Base-by-base conservation (phyloP, 148 eudicot species). In the Camellia granthamiana region DNA sequence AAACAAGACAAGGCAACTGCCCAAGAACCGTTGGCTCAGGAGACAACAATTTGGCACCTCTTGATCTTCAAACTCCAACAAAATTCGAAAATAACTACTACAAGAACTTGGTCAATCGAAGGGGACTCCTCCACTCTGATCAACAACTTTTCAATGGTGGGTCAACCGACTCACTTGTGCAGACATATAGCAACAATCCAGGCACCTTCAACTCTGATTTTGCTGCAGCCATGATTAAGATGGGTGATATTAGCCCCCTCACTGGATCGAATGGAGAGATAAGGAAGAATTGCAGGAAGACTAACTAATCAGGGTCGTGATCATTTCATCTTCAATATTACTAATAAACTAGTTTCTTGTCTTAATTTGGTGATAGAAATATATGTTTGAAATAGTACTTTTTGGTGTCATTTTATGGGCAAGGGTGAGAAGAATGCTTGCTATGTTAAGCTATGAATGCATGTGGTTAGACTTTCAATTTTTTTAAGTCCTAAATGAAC, bases 231-330 rank as follows among this genome's bases (percentile, higher is more conserved):
- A 87, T 91, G 92, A 81, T 88, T 54, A 90, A 86, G 58, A 90
- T 91, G 93, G 92, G 90, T 7, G 89, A 90, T 62, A 88, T 91
- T 72, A 85, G 84, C 61, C 95, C 93, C 0, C 90, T 91, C 23
- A 91, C 91, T 0, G 95, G 95, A 47, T 78, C 86, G 0, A 86
- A 49, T 16, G 95, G 95, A 42, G 90, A 91, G 86, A 82, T 91
- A 12, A 87, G 95, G 78, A 90, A 84, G 88, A 91, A 90, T 16
- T 91, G 95, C 82, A 80, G 95, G 86, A 87, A 30, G 82, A 69
- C 16, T 1, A 91, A 91, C 55, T 90, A 73, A 85, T 5, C 71
- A 0, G 49, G 21, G n/a, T 12, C 6, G 11, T 15, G 47, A 6
- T 30, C 7, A 3, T 38, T 73, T 73, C 6, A 16, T 44, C 3